Conservation (phyloP, 768 basidiomycete genomes). For the Paxillus involutus region DNA sequence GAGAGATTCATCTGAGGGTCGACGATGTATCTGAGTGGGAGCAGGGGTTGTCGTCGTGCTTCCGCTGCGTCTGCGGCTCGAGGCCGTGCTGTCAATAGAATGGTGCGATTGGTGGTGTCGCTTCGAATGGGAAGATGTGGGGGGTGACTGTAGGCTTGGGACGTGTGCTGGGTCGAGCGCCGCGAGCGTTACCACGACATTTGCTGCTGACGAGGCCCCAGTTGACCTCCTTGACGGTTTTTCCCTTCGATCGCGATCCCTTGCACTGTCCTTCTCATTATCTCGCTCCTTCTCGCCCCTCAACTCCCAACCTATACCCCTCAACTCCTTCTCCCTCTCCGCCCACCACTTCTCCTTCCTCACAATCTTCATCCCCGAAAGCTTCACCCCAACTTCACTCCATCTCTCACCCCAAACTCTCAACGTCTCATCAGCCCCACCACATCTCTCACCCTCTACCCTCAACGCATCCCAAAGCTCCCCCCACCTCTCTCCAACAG, state of each 20-base stretch:
- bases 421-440: slow-evolving; percentile 65
- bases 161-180: slow-evolving; percentile 24
- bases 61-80: slow-evolving; percentile 27
- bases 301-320: slow-evolving; percentile 13
- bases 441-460: slow-evolving; percentile 69
- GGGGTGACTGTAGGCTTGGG: slow-evolving; percentile 25
- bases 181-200: slow-evolving; percentile 3
- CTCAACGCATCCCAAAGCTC: slow-evolving; percentile 85
- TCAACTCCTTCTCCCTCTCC: slow-evolving; percentile 26
- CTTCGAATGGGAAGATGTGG: slow-evolving; percentile 18
- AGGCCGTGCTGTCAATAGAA: slow-evolving; percentile 23
- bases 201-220: slow-evolving; percentile 12
- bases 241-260: slow-evolving; percentile 16
- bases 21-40: slow-evolving; percentile 24
- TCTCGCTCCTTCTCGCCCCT: neutral
- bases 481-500: slow-evolving; percentile 65
- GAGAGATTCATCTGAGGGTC: slow-evolving; percentile 40
- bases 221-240: slow-evolving; percentile 15
- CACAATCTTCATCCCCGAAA: slow-evolving; percentile 39
- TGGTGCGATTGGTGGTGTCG: slow-evolving; percentile 30
- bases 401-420: slow-evolving; percentile 71
- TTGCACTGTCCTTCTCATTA: slow-evolving; percentile 7
- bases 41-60: slow-evolving; percentile 18
- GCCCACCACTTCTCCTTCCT: slow-evolving; percentile 36
- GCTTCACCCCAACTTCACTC: slow-evolving; percentile 58